phyloP scores from a whole-genome alignment of 2,329 filamentous ascomycete genomes.

The Beauveria australis region DNA sequence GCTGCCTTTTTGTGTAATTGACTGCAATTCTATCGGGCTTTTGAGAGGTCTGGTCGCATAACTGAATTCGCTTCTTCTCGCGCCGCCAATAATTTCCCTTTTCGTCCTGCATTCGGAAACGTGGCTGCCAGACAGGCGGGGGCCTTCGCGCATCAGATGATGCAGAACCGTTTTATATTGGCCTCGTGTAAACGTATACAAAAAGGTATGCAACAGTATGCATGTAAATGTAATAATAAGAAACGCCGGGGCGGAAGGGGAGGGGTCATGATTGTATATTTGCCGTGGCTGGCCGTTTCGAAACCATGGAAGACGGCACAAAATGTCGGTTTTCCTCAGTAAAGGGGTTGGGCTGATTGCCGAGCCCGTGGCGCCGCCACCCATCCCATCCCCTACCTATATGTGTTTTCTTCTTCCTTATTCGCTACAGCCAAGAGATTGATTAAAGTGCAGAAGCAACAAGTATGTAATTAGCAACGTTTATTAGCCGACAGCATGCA shows the following conservation, averaged over 20 bases:
- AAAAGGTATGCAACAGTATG: no score
- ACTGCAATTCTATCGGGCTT: neutral
- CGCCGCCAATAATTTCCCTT: neutral
- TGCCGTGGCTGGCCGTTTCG: neutral
- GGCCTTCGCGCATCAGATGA: slow-evolving; percentile 1
- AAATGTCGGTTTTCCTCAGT: neutral
- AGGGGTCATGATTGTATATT: no score
- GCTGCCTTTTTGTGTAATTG: neutral
- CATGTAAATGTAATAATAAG: neutral
- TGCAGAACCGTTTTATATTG: neutral
- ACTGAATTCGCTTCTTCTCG: no score
- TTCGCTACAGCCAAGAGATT: neutral
- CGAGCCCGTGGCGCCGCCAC: slow-evolving; percentile 1
- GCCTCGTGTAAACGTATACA: neutral
- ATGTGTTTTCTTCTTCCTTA: no score
- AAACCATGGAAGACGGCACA: neutral
- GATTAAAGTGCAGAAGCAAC: neutral
- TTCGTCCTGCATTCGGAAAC: neutral
- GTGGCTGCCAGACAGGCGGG: neutral
- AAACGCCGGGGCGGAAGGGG: neutral
- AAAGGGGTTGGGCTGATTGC: neutral
- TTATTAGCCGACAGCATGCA: neutral
- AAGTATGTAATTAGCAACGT: neutral
- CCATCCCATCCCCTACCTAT: no score
- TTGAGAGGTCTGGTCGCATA: no score